phyloP scores from a whole-genome alignment of 179 eudicot genomes.

The Dionaea muscipula region DNA sequence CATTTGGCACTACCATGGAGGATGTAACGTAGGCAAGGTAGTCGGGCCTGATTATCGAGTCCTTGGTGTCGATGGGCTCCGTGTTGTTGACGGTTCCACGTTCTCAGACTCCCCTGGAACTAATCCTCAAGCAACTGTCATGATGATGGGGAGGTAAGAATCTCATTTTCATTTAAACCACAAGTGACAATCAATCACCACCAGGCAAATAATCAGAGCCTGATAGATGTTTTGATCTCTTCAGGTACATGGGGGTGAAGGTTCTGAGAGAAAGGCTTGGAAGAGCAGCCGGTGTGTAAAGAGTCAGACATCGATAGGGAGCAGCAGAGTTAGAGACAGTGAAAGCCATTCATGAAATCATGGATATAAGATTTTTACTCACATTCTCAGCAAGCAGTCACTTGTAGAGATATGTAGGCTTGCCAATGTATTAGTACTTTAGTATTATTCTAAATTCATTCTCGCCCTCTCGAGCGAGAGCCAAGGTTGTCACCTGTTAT shows the following conservation, averaged over 20 bases:
- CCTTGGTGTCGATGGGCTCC: conserved; percentile 47
- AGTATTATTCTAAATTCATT: not conserved
- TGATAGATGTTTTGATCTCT: not conserved
- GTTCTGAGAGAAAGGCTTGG: conserved; percentile 70
- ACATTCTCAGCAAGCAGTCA: conserved; percentile 23
- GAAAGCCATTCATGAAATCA: not conserved
- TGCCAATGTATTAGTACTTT: conserved; percentile 8
- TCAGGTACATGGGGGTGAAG: conserved; percentile 99
- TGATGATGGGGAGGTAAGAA: conserved; percentile 95
- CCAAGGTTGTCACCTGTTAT: not conserved
- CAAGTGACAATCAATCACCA: too few relatives aligned
- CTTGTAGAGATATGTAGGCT: conserved; percentile 32
- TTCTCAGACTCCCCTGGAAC: conserved; percentile 76
- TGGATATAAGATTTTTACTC: conserved; percentile 9
- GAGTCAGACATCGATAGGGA: not conserved
- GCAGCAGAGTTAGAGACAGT: not conserved
- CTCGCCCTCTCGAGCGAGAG: not conserved
- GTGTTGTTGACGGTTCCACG: conserved; percentile 82
- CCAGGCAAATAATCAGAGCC: too few relatives aligned
- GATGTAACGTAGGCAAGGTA: conserved; percentile 80
- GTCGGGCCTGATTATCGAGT: conserved; percentile 49
- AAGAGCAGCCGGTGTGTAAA: conserved; percentile 37
- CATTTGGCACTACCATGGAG: conserved; percentile 99
- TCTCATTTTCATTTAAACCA: not conserved
- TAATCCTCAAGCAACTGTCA: conserved; percentile 93